Base-by-base conservation (phyloP, 2,329 filamentous ascomycete genomes). In the Trichoderma atroviride region DNA sequence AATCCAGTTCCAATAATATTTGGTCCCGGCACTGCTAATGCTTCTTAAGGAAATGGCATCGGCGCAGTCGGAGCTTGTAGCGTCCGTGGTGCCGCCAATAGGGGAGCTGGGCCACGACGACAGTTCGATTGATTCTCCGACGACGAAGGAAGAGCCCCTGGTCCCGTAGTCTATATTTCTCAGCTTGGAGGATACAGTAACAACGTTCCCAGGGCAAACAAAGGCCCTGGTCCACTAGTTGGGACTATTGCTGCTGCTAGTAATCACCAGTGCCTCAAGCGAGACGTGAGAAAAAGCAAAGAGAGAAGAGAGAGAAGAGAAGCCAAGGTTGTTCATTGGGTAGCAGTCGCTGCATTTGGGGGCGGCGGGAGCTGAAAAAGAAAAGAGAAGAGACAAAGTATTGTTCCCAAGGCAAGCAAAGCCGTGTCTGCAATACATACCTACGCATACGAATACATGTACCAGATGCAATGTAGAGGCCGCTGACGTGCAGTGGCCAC, bases 401-500 rank as follows among this genome's bases (percentile, higher is more conserved):
- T 31, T 31, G 29, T 31, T 31, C 29, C 7, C 33, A 35, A 14
- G 13, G 33, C 33, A 14, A 35, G 13, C 1, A 13, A 37, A 27
- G 27, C 27, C 27, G 27, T 27, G 27, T 27, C 27, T 27, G 27
- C 27, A 27, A 27, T 27, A 27, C 27, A 27, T 27, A 27, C 27
- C 27, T n/a, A n/a, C n/a, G n/a, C n/a, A n/a, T n/a, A n/a, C n/a
- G n/a, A n/a, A n/a, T n/a, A 27, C 27, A 27, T 27, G 27, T 4
- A 27, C 27, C 27, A 27, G 4, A 27, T 27, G 2, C 27, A 27
- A 67, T 31, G 64, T 55, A 59, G 55, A 59, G 53, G 55, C 40
- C 55, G 64, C 64, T 67, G 63, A 65, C 63, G 53, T 43, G 63
- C 22, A 22, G 53, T 57, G 55, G 29, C 37, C 40, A 40, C 22